phyloP scores from a whole-genome alignment of 495 filamentous ascomycete species.

The Thozetella sp. region DNA sequence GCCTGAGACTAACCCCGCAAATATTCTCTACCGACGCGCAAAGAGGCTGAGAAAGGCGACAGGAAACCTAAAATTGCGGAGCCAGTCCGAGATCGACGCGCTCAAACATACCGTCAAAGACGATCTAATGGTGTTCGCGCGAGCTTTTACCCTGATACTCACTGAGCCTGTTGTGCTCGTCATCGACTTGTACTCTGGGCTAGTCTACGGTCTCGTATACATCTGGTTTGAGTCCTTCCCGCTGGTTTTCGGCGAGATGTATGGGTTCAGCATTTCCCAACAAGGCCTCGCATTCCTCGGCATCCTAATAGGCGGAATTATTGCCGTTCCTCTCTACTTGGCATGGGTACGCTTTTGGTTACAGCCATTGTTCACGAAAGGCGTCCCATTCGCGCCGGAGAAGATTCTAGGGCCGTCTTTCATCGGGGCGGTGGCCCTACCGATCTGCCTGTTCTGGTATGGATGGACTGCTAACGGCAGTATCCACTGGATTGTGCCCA shows the following conservation, averaged over 20 bases:
- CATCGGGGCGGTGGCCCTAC: slow-evolving; percentile 36
- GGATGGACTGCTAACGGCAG: slow-evolving; percentile 41
- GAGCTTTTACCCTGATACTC: slow-evolving; percentile 34
- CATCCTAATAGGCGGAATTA: slow-evolving; percentile 20
- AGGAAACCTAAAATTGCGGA: slow-evolving; percentile 27
- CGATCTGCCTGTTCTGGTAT: slow-evolving; percentile 51
- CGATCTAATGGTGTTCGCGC: too few species aligned
- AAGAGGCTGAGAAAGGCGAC: slow-evolving; percentile 24
- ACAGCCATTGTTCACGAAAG: slow-evolving; percentile 4
- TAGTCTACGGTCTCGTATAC: slow-evolving; percentile 77
- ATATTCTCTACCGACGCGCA: slow-evolving; percentile 32
- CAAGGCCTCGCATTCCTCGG: slow-evolving; percentile 37
- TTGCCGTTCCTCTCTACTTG: slow-evolving; percentile 29
- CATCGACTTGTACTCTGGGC: slow-evolving; percentile 56
- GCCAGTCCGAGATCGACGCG: slow-evolving; percentile 29
- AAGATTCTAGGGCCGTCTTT: slow-evolving; percentile 31
- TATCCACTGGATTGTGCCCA: slow-evolving; percentile 47
- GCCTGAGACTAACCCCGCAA: slow-evolving; percentile 31
- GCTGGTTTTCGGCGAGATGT: slow-evolving; percentile 68
- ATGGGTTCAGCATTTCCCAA: slow-evolving; percentile 50
- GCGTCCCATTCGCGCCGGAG: slow-evolving; percentile 18
- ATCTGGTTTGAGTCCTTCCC: slow-evolving; percentile 83
- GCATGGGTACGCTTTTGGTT: slow-evolving; percentile 16
- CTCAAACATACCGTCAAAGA: slow-evolving; percentile 19
- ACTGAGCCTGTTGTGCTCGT: slow-evolving; percentile 31